Evolutionary conservation across 495 filamentous ascomycete genomes (phyloP).

Genomic region (Penicillium subrubescens): DNA sequence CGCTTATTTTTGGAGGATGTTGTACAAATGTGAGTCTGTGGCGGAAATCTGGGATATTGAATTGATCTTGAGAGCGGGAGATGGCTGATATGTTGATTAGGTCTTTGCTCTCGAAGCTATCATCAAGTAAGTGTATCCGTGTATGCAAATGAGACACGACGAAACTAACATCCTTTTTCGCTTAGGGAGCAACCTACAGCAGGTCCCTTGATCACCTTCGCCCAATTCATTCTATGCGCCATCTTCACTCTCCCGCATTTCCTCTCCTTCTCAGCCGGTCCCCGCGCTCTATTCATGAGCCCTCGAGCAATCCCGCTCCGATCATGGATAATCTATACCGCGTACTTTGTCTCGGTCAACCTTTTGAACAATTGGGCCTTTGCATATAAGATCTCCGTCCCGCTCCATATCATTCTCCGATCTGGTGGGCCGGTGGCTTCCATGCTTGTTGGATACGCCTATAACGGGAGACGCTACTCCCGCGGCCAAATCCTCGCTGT

Average conservation of each 20-base stretch:
- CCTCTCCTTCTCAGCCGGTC: slow-evolving; percentile 65
- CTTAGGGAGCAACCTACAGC: slow-evolving; percentile 39
- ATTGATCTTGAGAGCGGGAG: not conserved
- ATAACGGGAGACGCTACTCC: slow-evolving; percentile 77
- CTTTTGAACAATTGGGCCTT: slow-evolving; percentile 98
- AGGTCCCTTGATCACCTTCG: slow-evolving; percentile 91
- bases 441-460: slow-evolving; percentile 82
- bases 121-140: slow-evolving; percentile 69
- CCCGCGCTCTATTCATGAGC: slow-evolving; percentile 66
- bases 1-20: slow-evolving; percentile 93
- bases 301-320: slow-evolving; percentile 78
- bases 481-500: slow-evolving; percentile 78
- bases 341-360: slow-evolving; percentile 88
- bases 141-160: not conserved
- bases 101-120: slow-evolving; percentile 95
- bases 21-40: slow-evolving; percentile 82
- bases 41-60: not conserved
- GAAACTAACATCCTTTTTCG: slow-evolving; percentile 17
- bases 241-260: slow-evolving; percentile 68
- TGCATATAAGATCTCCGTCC: slow-evolving; percentile 93
- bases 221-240: slow-evolving; percentile 87
- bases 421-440: slow-evolving; percentile 95
- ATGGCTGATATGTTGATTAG: slow-evolving; percentile 40
- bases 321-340: slow-evolving; percentile 86
- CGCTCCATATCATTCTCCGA: slow-evolving; percentile 93